Evolutionary conservation across 176 grass and related monocot species (phyloP).

Genomic region (sorghum (Sorghum bicolor)): DNA sequence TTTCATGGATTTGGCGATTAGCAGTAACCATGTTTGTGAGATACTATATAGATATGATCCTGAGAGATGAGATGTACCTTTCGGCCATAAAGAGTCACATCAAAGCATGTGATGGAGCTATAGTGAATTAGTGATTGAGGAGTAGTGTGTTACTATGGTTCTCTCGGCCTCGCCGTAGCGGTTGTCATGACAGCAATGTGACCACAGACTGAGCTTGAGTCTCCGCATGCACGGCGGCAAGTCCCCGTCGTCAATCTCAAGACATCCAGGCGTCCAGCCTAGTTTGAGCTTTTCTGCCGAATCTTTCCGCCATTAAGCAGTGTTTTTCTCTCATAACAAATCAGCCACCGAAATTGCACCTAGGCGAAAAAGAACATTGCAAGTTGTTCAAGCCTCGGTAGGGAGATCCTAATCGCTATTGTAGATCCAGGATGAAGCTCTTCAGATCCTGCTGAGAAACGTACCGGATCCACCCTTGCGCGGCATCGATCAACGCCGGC

Average conservation of each 20-base stretch:
- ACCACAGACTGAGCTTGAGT: background rate
- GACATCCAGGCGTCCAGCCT: background rate
- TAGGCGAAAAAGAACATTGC: background rate
- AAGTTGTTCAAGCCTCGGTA: background rate
- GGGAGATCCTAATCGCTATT: background rate
- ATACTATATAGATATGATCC: too few species aligned
- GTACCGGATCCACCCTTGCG: background rate
- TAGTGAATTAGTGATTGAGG: background rate
- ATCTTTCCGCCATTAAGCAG: too few species aligned
- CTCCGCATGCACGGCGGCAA: background rate
- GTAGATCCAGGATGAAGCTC: background rate
- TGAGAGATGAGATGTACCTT: background rate
- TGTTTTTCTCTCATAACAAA: too few species aligned
- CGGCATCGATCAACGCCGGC: background rate
- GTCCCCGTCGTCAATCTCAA: background rate
- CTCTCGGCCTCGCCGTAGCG: background rate
- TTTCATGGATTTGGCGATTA: too few species aligned
- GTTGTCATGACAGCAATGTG: background rate
- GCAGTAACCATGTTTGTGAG: too few species aligned
- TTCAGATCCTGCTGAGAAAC: background rate
- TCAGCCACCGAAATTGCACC: too few species aligned
- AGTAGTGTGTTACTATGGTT: background rate
- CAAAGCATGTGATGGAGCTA: background rate
- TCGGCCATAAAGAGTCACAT: background rate
- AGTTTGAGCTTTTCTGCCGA: too few species aligned